Conservation (phyloP, 169 alveolate genomes). For the Eimeria sp. region DNA sequence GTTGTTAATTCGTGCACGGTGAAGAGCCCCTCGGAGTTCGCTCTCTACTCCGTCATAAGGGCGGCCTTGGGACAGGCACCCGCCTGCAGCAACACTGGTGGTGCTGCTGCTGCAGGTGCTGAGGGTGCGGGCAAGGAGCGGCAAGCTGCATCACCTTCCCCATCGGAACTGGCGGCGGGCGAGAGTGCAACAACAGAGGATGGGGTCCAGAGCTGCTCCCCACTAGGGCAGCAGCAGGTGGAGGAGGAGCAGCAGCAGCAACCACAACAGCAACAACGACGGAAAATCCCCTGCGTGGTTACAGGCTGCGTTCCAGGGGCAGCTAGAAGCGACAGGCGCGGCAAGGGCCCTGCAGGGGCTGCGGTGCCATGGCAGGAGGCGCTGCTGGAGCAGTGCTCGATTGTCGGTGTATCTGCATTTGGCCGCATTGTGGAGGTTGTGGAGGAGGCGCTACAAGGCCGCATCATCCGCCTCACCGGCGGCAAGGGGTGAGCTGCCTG, state of each 20-base stretch:
- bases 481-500: slow-evolving; percentile 60
- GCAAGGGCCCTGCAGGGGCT: neutral
- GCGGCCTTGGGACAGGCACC: slow-evolving; percentile 85
- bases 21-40: slow-evolving; percentile 99
- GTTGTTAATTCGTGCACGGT: slow-evolving; percentile 99
- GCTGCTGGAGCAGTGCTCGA: slow-evolving; percentile 84
- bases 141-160: neutral
- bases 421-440: slow-evolving; percentile 97
- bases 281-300: slow-evolving; percentile 79
- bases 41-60: slow-evolving; percentile 89
- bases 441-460: slow-evolving; percentile 97
- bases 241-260: slow-evolving; percentile 29
- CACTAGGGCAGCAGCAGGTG: slow-evolving; percentile 16
- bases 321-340: slow-evolving; percentile 90
- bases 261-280: neutral
- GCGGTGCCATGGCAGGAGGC: slow-evolving; percentile 29
- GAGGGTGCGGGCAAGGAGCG: neutral
- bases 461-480: slow-evolving; percentile 93
- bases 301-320: slow-evolving; percentile 85
- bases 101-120: neutral
- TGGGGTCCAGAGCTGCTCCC: neutral
- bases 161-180: neutral
- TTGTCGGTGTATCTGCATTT: slow-evolving; percentile 88
- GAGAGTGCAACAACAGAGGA: neutral
- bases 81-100: neutral